Evolutionary conservation across 2,329 filamentous ascomycete genomes (phyloP).

Genomic region (Corinectria fuckeliana): DNA sequence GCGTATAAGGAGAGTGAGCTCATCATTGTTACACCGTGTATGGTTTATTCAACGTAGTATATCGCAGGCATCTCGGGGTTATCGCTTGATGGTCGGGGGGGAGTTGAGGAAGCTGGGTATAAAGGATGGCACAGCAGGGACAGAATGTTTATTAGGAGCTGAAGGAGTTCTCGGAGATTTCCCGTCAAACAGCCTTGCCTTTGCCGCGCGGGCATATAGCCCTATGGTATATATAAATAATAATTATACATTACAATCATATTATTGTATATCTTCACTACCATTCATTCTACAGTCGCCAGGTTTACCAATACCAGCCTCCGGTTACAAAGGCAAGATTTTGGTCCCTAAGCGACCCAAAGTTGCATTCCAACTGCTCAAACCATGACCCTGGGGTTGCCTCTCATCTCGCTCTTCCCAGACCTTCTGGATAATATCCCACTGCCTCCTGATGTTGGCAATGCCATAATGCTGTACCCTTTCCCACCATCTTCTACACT

Average conservation of each 20-base stretch:
- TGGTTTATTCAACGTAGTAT: conserved; percentile 2
- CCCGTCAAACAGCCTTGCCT: too few species aligned
- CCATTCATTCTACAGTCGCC: too few species aligned
- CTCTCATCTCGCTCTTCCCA: conserved; percentile 7
- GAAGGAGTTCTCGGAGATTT: too few species aligned
- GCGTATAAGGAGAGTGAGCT: background rate
- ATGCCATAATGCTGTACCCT: conserved; percentile 10
- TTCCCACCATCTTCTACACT: conserved; percentile 18
- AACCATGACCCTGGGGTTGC: background rate
- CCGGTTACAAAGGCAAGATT: background rate
- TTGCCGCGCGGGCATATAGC: too few species aligned
- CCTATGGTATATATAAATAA: too few species aligned
- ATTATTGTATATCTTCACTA: too few species aligned
- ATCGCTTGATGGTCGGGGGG: background rate
- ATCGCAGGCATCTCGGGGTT: background rate
- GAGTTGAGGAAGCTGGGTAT: background rate
- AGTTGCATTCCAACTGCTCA: background rate
- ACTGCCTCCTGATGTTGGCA: conserved; percentile 14
- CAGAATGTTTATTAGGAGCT: too few species aligned
- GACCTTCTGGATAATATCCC: conserved; percentile 6
- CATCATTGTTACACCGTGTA: conserved; percentile 1
- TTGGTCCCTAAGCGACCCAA: background rate
- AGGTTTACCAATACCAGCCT: background rate
- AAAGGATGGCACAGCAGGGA: background rate
- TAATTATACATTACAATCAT: too few species aligned